Evolutionary conservation across 148 eudicot genomes (phyloP).

Genomic region (Rhododendron mucronatum): DNA sequence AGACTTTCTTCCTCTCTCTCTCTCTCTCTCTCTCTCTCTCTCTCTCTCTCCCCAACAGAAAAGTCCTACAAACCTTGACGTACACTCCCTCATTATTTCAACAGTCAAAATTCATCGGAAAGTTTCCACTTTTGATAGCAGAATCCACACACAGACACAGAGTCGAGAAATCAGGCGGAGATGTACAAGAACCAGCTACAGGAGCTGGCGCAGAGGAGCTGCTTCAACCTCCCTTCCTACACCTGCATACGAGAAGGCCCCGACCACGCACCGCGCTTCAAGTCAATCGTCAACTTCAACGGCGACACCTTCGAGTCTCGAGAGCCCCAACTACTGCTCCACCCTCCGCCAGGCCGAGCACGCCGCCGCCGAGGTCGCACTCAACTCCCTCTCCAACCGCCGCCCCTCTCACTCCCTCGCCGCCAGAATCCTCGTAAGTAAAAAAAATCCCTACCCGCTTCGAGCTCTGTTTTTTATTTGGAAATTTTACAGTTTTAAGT

Average conservation of each 20-base stretch:
- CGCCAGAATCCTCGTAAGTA: slow-evolving; percentile 18
- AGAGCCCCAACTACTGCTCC: slow-evolving; percentile 16
- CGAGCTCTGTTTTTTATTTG: background rate
- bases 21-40: background rate
- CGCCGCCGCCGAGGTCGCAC: slow-evolving; percentile 20
- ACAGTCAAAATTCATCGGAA: background rate
- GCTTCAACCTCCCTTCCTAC: slow-evolving; percentile 27
- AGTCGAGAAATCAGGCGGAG: background rate
- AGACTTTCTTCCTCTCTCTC: background rate
- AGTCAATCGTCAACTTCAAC: slow-evolving; percentile 20
- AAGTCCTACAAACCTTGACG: background rate
- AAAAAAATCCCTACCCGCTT: background rate
- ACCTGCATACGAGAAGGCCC: slow-evolving; percentile 23
- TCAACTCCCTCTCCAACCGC: slow-evolving; percentile 17
- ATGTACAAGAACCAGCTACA: slow-evolving; percentile 31
- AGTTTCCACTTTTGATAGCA: background rate
- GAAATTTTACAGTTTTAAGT: background rate
- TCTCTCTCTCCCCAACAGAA: background rate
- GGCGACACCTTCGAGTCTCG: slow-evolving; percentile 22
- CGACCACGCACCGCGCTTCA: slow-evolving; percentile 27
- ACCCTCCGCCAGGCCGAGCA: slow-evolving; percentile 26
- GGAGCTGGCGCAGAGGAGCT: slow-evolving; percentile 28
- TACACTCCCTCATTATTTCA: background rate
- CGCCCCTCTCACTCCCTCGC: slow-evolving; percentile 20
- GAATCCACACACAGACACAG: no score